phyloP scores from a whole-genome alignment of 352 stramenopile species.

The Globisporangium perplexum region DNA sequence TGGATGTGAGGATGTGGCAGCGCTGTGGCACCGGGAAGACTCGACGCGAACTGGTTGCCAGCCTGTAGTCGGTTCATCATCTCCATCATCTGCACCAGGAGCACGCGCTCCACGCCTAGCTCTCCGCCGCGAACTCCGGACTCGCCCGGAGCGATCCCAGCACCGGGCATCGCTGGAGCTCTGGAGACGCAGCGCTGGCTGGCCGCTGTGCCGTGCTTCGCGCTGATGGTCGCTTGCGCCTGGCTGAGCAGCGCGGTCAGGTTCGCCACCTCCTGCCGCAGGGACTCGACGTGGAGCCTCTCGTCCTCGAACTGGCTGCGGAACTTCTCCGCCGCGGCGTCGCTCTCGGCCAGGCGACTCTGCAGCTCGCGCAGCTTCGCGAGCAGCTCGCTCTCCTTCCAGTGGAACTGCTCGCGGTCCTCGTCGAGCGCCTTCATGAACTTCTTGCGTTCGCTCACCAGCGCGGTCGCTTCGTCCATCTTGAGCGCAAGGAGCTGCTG shows the following conservation, averaged over 20 bases:
- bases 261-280: conserved; percentile 60
- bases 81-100: conserved; percentile 69
- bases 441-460: conserved; percentile 48
- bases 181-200: neutral
- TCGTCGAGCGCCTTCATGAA: conserved; percentile 45
- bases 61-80: conserved; percentile 39
- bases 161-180: too few relatives aligned
- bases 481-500: conserved; percentile 53
- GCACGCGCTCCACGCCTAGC: conserved; percentile 17
- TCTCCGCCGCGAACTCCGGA: neutral
- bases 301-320: conserved; percentile 77
- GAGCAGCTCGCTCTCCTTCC: conserved; percentile 56
- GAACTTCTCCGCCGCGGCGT: conserved; percentile 50
- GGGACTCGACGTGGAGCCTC: conserved; percentile 56
- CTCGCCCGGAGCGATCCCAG: neutral
- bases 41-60: neutral
- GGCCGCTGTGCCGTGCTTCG: conserved; percentile 20
- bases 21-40: neutral
- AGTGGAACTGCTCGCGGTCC: conserved; percentile 40
- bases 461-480: conserved; percentile 39
- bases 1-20: neutral
- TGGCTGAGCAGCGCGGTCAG: conserved; percentile 60
- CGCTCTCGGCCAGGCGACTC: conserved; percentile 38
- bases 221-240: conserved; percentile 44
- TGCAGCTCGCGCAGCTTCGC: conserved; percentile 41